Evolutionary conservation across 208 protist genomes (phyloP).

Genomic region (Trypanosoma brucei): DNA sequence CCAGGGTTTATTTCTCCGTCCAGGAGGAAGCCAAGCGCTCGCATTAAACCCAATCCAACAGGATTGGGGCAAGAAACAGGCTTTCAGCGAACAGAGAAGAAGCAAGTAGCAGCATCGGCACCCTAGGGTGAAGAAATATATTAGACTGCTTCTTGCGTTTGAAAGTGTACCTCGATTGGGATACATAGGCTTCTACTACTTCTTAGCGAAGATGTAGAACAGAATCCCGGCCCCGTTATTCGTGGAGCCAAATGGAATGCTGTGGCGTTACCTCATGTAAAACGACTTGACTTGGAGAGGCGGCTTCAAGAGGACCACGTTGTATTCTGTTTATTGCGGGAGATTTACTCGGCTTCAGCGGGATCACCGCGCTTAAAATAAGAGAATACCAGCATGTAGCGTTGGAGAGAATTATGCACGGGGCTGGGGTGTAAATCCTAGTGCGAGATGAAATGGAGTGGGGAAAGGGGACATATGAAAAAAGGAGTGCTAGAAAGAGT

Average conservation of each 20-base stretch:
- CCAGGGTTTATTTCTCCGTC: constrained; percentile 3
- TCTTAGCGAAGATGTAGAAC: not conserved
- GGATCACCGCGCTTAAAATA: constrained; percentile 7
- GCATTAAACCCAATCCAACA: not conserved
- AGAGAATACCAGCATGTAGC: constrained; percentile 15
- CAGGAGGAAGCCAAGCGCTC: constrained; percentile 13
- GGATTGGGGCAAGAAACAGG: constrained; percentile 1
- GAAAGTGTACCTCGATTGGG: not conserved
- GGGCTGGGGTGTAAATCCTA: constrained; percentile 8
- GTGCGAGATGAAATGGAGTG: constrained; percentile 8
- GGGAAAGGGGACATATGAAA: not conserved
- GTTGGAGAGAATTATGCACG: constrained; percentile 4
- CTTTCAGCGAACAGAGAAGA: constrained; percentile 12
- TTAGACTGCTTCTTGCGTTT: constrained; percentile 3
- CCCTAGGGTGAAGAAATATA: constrained; percentile 10
- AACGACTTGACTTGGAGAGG: constrained; percentile 1
- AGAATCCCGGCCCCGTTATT: not conserved
- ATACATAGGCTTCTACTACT: not conserved
- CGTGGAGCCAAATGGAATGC: constrained; percentile 12
- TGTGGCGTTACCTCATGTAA: constrained; percentile 3
- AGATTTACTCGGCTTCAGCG: not conserved
- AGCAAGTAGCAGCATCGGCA: constrained; percentile 1
- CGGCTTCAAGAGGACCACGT: constrained; percentile 3
- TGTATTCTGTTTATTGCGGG: constrained; percentile 9
- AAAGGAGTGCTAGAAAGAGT: not conserved